Base-by-base conservation (phyloP, 192 early-diverging fungal genomes). In the Podila horticola region DNA sequence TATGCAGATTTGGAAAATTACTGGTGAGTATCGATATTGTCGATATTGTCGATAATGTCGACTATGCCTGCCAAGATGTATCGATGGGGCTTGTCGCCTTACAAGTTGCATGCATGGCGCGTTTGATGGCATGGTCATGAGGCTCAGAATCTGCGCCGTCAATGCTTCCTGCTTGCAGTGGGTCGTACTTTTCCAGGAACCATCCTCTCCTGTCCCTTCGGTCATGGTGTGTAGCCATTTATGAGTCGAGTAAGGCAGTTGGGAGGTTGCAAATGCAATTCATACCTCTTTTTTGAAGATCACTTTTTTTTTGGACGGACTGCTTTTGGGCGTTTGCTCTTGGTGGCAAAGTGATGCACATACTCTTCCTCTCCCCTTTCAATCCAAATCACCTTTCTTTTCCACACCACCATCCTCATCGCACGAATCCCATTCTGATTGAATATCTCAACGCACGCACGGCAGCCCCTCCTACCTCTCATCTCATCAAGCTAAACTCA, bases 81-180 rank as follows among this genome's bases (percentile, higher is more conserved):
- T 36, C 34, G 1, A 36, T 36, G 8, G 34, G 8, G 4, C 34
- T 10, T 10, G 8, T 36, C 34, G 20, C 24, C 28, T 73, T 74
- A 84, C 82, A 79, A 36, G 64, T 24, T 15, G 63, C 57, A 17
- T 66, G n/a, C 19, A 45, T 49, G 19, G 82, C 82, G 57, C 82
- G 65, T 20, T 62, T 58, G 30, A 84, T 69, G 30, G 82, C 82
- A 61, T 65, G 59, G 58, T 84, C 82, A 60, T 84, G 82, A 26
- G 82, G 71, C 20, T 64, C 66, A 34, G 61, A 64, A 33, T 79
- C 72, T 3, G 70, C 65, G 19, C 82, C 82, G 58, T 74, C 72
- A 20, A 84, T 79, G 1, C 75, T 70, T 20, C 82, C 82, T 36
- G 62, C 75, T 29, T 73, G 52, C 2, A 84, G 24, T 19, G 82